A percentile compares a stretch with the other conserved stretches of the same genome.
Conservation (phyloP, 2,329 filamentous ascomycete species). For the Aspergillus melleus region DNA sequence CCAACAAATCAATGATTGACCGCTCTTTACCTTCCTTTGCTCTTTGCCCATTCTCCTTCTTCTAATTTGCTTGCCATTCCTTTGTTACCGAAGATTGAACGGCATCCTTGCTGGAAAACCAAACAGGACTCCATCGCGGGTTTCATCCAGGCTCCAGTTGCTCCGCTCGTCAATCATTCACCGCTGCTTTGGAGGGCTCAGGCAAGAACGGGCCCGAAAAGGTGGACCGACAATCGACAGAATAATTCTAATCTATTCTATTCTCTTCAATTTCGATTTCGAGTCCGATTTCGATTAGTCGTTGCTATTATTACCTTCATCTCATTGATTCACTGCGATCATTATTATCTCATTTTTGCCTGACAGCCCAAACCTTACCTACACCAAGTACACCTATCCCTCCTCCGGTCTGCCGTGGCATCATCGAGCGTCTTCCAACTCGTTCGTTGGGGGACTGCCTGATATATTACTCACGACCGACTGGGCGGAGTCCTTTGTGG, state of each 20-base stretch:
- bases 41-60: background rate
- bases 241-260: background rate
- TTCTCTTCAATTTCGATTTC: too few species aligned
- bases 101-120: background rate
- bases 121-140: constrained; percentile 1
- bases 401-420: constrained; percentile 7
- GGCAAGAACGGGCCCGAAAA: background rate
- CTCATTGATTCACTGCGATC: background rate
- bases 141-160: constrained; percentile 2
- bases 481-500: too few species aligned
- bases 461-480: constrained; percentile 9
- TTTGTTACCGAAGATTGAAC: background rate
- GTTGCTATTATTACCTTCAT: too few species aligned
- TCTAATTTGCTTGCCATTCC: background rate
- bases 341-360: constrained; percentile 11
- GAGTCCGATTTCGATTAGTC: background rate
- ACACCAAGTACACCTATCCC: background rate
- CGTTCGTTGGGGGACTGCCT: constrained; percentile 2
- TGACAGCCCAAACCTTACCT: constrained; percentile 1
- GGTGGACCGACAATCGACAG: background rate
- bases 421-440: constrained; percentile 18
- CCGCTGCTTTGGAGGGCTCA: constrained; percentile 5
- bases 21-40: constrained; percentile 9
- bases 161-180: constrained; percentile 9
- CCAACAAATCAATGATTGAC: constrained; percentile 15